Conservation (phyloP, 495 filamentous ascomycete species). For the Daldinia vernicosa region DNA sequence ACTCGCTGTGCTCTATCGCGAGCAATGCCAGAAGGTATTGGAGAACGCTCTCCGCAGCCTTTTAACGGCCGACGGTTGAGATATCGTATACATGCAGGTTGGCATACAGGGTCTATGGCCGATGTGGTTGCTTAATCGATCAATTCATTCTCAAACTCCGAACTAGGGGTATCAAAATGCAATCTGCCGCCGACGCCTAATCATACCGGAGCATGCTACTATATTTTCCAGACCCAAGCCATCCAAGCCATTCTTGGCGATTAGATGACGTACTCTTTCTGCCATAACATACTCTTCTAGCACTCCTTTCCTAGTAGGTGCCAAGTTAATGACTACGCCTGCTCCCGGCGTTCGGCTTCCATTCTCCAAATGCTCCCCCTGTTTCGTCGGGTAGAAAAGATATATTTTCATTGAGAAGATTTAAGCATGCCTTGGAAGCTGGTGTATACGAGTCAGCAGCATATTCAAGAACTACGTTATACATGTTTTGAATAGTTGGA, state of each 20-base stretch:
- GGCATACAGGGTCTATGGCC: neutral
- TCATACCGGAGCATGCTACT: slow-evolving; percentile 15
- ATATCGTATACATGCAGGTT: neutral
- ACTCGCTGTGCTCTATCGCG: slow-evolving; percentile 53
- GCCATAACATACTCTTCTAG: neutral
- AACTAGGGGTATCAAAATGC: slow-evolving; percentile 44
- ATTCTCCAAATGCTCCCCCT: slow-evolving; percentile 19
- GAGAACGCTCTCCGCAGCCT: slow-evolving; percentile 44
- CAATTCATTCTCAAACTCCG: slow-evolving; percentile 38
- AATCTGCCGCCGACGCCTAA: slow-evolving; percentile 39
- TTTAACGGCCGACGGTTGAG: slow-evolving; percentile 26
- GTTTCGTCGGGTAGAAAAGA: slow-evolving; percentile 51
- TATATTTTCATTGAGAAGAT: slow-evolving; percentile 57
- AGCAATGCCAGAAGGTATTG: slow-evolving; percentile 53
- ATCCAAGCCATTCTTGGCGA: neutral
- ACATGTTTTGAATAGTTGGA: neutral
- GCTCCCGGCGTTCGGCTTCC: slow-evolving; percentile 3
- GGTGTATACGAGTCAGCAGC: slow-evolving; percentile 15
- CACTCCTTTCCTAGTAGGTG: neutral
- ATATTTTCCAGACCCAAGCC: slow-evolving; percentile 1
- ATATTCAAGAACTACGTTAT: slow-evolving; percentile 11
- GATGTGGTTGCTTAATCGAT: slow-evolving; percentile 19
- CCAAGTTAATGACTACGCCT: slow-evolving; percentile 13
- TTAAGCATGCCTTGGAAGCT: slow-evolving; percentile 55
- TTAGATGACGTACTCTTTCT: slow-evolving; percentile 8